These are phyloP conservation scores for Angophora floribunda DNA, from an alignment of 345 rosid species.

Conservation along the genomic window DNA sequence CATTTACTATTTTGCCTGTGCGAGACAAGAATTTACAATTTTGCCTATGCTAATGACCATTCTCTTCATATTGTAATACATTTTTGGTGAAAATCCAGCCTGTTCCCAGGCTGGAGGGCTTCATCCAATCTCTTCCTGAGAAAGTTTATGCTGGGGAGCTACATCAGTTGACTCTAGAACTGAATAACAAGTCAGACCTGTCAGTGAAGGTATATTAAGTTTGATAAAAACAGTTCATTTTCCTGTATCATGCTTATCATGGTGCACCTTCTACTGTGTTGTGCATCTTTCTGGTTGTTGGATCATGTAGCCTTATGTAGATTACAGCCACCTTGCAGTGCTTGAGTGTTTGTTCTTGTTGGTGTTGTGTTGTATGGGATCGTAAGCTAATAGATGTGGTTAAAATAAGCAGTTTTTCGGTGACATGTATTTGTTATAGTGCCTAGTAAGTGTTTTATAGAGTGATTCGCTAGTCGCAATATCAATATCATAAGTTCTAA, in stretches of 20 bases:
- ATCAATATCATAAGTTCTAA: background rate
- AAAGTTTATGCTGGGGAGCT: conserved; percentile 72
- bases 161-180: conserved; percentile 57
- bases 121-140: conserved; percentile 48
- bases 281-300: background rate
- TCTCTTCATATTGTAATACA: background rate
- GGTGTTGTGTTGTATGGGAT: background rate
- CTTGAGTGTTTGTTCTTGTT: background rate
- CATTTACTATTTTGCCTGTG: background rate
- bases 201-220: conserved; percentile 57
- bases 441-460: background rate
- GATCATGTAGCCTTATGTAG: background rate
- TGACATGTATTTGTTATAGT: background rate
- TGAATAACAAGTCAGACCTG: conserved; percentile 61
- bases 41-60: background rate
- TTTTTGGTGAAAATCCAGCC: conserved; percentile 24
- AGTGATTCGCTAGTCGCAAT: background rate
- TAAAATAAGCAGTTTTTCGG: background rate
- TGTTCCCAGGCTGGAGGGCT: conserved; percentile 87
- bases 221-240: background rate
- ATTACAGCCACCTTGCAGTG: background rate
- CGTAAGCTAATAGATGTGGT: background rate
- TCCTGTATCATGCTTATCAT: background rate
- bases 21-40: background rate
- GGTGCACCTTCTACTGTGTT: background rate